Evolutionary conservation across 345 rosid genomes (phyloP).

Genomic region (Murraya paniculata): DNA sequence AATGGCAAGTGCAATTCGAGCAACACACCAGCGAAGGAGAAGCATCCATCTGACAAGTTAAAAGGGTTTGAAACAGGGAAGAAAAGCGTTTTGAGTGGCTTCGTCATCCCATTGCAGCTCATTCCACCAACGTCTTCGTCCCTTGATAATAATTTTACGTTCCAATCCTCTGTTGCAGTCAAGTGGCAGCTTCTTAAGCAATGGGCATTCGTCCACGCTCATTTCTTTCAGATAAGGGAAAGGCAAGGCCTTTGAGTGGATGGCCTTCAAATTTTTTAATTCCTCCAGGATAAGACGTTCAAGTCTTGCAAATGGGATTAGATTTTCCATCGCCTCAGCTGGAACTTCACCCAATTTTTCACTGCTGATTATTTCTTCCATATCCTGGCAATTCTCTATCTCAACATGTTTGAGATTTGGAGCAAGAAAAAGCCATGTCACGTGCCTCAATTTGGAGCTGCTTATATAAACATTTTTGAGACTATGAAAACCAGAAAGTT

Average conservation of each 20-base stretch:
- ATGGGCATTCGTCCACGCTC: neutral
- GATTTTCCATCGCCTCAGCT: neutral
- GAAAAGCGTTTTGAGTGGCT: neutral
- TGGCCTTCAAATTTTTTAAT: neutral
- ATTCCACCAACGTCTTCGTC: neutral
- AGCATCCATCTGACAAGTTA: too few species aligned
- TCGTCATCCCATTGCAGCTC: neutral
- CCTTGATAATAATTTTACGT: neutral
- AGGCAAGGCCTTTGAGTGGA: neutral
- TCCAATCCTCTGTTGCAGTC: neutral
- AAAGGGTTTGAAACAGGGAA: neutral
- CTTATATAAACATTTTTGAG: neutral
- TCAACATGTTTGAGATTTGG: constrained; percentile 2
- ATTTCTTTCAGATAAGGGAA: neutral
- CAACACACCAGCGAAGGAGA: too few species aligned
- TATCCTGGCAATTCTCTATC: too few species aligned
- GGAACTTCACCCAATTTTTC: neutral
- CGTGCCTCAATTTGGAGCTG: neutral
- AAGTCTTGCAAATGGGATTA: neutral
- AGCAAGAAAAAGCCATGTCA: constrained; percentile 25
- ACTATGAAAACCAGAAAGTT: neutral
- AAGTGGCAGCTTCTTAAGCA: neutral
- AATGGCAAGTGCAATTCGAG: too few species aligned
- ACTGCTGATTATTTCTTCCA: neutral
- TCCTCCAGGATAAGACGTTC: neutral